Base-by-base conservation (phyloP, 2,329 filamentous ascomycete species). In the Cadophora gregata region DNA sequence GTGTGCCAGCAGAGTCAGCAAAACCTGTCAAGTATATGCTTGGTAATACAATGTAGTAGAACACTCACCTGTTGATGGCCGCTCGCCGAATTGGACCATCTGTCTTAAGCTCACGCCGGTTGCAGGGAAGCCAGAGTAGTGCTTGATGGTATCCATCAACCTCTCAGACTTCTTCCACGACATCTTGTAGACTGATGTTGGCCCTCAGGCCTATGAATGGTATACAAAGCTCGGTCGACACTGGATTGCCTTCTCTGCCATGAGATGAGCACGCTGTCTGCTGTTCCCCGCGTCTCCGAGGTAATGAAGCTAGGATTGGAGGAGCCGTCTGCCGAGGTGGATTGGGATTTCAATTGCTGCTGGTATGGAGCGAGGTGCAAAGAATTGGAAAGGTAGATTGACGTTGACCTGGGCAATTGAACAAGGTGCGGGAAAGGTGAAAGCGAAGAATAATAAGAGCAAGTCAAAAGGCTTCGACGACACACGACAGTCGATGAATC, bases 21-120 rank as follows among this genome's bases (percentile, higher is more conserved):
- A 29, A 62, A 53, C 29, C 47, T 60, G 8, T 31, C 5, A 25
- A 6, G 42, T 31, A 25, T 38, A 21, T 56, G n/a, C 19, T 24
- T 36, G 2, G 14, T 12, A 33, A 7, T 36, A 21, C 24, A n/a
- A 4, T 36, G 36, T 10, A 9, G 10, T 51, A 31, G 21, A 31
- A 51, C 65, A 79, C 86, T 76, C 83, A 96, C 93, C 93, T 75
- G 90, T 92, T 19, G 94, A 97, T 62, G 95, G 94, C 79, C 89
- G 92, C 83, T 97, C 93, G 77, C 95, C 95, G 80, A 98, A 98
- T 80, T 98, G 95, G 67, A 98, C 95, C 96, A 99, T 99, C 85
- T 99, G 96, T 79, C 96, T 88, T 80, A 99, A 85, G 79, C 94
- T 97, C 75, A 96, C 92, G 76, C 96, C 96, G 16, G 96, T 99